Evolutionary conservation across 805 yeast species (phyloP), one percentile per base, ranked within the genome.

Genomic region (Ogataea neopini): DNA sequence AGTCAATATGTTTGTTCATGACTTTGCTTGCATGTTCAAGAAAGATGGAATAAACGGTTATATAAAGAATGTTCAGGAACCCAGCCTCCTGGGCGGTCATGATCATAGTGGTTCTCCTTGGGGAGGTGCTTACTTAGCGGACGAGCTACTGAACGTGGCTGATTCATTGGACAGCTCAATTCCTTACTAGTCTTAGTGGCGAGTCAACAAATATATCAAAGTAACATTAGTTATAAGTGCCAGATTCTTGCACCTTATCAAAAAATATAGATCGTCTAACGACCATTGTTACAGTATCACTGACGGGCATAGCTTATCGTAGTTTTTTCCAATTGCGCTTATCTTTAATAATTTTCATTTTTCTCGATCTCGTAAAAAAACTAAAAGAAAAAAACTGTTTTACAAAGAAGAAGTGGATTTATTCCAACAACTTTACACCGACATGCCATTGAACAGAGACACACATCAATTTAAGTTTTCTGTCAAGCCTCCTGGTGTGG

Each of bases 31-130:
- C 34, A 69, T 68, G 36, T 81, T 78, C 65, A 70, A 69, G 50
- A 53, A 63, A 4, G 73, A 78, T 11, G 86, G 86, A 1, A 81
- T 81, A 84, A 67, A 71, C 52, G 83, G 60, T 4, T 56, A 56
- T 28, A 39, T 56, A 3, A 30, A 52, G 15, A 51, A 46, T 4
- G 44, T 56, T 23, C 58, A 53, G 32, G 34, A 26, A 15, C 57
- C 56, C 4, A 50, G 52, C n/a, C 29, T 53, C 10, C 13, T 23
- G 6, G 51, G 47, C 5, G 40, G 37, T 2, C 46, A 56, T 41
- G 60, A 56, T 39, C 56, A 52, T 35, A 49, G 47, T 17, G 60
- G 60, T 5, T 40, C 57, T 3, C 46, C 58, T 6, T 57, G 61
- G 61, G 52, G 59, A 11, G 61, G 61, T 10, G 51, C 52, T 9